phyloP scores from a whole-genome alignment of 2,329 filamentous ascomycete genomes.

The Xylariaceae sp. region DNA sequence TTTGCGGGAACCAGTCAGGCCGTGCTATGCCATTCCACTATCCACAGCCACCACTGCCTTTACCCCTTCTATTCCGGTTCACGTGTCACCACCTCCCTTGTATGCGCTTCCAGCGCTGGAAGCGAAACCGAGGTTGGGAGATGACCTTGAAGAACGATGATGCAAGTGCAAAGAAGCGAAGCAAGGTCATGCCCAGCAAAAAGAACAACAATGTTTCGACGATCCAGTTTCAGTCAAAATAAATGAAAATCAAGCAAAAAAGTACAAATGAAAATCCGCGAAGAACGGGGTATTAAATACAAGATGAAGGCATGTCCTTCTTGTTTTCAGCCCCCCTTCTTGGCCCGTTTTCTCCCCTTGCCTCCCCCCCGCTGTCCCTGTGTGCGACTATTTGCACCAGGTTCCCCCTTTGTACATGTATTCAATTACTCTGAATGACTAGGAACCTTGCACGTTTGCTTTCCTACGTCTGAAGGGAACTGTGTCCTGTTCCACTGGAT shows the following conservation, averaged over 20 bases:
- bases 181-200: not conserved
- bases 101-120: not conserved
- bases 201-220: slow-evolving; percentile 12
- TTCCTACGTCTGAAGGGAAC: not conserved
- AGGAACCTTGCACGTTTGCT: not conserved
- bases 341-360: not conserved
- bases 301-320: slow-evolving; percentile 5
- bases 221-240: slow-evolving; percentile 6
- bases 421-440: too few relatives aligned
- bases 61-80: not conserved
- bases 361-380: not conserved
- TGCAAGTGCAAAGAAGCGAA: slow-evolving; percentile 4
- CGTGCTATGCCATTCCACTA: not conserved
- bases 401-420: not conserved
- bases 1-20: not conserved
- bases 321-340: not conserved
- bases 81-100: not conserved
- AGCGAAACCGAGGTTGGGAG: not conserved
- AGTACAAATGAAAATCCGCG: slow-evolving; percentile 4
- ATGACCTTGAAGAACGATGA: slow-evolving; percentile 11
- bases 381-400: not conserved
- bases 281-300: slow-evolving; percentile 22
- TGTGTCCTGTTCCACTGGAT: not conserved
- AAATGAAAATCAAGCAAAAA: slow-evolving; percentile 2
- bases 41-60: not conserved